Base-by-base conservation (phyloP, 139 green algal genomes). In the Tetradesmus obliquus region DNA sequence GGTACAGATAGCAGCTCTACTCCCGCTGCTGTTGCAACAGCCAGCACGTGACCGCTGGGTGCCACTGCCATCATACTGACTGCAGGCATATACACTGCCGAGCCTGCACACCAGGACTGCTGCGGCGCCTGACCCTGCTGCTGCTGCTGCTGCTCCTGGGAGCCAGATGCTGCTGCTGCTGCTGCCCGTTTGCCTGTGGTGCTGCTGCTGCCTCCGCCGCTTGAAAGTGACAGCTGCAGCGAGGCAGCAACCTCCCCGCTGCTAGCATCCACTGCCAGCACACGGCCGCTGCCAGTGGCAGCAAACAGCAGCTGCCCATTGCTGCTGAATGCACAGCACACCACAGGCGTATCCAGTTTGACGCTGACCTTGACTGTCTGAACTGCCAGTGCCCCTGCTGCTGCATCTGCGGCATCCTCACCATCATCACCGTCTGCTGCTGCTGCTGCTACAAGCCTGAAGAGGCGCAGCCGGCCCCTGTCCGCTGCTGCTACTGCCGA, bases 1-100 rank as follows among this genome's bases (percentile, higher is more conserved):
- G 87, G 60, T 55, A 82, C 24, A 69, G 86, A 51, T 1, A 91
- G 88, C 79, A 95, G 89, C 72, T 81, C 62, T 2, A 90, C 84
- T 9, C 74, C 84, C 10, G 83, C 32, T 32, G 97, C 95, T 2
- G 96, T 92, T 20, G 94, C 95, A 4, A 94, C 94, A 1, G 96
- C 97, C 5, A 98, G 55, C 20, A 95, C 22, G 13, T 88, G 93
- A 45, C 97, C 97, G 88, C 98, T 97, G 13, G 90, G 76, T 6
- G 94, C 96, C 5, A 84, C 92, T 7, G 95, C 93, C 24, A 98
- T 81, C 10, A 89, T 85, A 3, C 95, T 91, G 0, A 97, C 86
- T 0, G 95, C 84, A 0, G 95, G 97, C 54, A 92, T 84, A 19
- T 81, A 76, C 7, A 54, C 19, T 54, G 89, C 60, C 7, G 66